Evolutionary conservation across 257 asterid species (phyloP).

Genomic region (Galeopsis tetrahit): DNA sequence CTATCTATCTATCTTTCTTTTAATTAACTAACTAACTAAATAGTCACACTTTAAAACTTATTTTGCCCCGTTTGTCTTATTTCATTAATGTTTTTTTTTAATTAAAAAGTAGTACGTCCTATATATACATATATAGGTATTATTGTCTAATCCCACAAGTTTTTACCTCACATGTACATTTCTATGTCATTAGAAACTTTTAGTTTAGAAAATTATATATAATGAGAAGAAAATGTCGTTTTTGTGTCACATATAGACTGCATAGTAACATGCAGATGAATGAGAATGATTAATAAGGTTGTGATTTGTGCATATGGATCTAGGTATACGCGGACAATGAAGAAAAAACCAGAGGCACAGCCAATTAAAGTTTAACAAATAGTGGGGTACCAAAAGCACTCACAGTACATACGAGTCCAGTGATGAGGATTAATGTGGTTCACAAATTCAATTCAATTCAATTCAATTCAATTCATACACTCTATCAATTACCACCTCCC

Average conservation of each 20-base stretch:
- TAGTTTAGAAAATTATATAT: too few species aligned
- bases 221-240: too few species aligned
- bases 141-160: too few species aligned
- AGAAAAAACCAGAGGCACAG: constrained; percentile 32
- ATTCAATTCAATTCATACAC: background rate
- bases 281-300: background rate
- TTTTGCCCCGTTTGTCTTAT: too few species aligned
- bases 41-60: background rate
- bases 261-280: background rate
- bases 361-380: constrained; percentile 6
- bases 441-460: constrained; percentile 19
- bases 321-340: constrained; percentile 34
- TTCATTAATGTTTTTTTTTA: too few species aligned
- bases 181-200: too few species aligned
- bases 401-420: constrained; percentile 11
- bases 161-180: too few species aligned
- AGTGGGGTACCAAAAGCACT: constrained; percentile 65
- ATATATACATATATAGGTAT: too few species aligned
- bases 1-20: too few species aligned
- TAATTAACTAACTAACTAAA: background rate
- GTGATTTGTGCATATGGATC: constrained; percentile 7
- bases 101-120: too few species aligned
- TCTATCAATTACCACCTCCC: constrained; percentile 29
- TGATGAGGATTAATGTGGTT: constrained; percentile 37
- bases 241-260: too few species aligned